Conservation (phyloP, 2,329 filamentous ascomycete species). For the Dothidotthia symphoricarpi region DNA sequence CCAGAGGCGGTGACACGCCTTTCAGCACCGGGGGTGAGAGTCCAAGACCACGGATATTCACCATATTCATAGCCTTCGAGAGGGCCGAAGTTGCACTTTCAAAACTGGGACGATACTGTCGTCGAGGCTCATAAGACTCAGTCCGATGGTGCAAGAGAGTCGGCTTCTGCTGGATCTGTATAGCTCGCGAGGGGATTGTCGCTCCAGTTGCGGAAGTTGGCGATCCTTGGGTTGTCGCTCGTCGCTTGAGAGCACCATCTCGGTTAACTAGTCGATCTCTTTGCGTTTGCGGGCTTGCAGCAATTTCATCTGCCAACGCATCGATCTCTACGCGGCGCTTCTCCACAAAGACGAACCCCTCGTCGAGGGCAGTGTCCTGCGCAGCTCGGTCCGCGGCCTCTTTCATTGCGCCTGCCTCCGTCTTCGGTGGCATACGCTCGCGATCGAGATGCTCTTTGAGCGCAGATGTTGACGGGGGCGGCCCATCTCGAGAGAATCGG, state of each 20-base stretch:
- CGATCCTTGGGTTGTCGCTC: constrained; percentile 74
- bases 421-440: constrained; percentile 44
- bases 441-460: constrained; percentile 50
- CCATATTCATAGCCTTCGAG: constrained; percentile 91
- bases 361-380: constrained; percentile 84
- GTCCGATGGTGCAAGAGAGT: constrained; percentile 66
- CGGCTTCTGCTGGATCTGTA: constrained; percentile 69
- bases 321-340: constrained; percentile 96
- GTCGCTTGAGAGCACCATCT: constrained; percentile 65
- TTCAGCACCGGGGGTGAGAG: constrained; percentile 60
- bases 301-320: constrained; percentile 91
- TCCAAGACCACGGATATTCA: constrained; percentile 73
- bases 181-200: constrained; percentile 68
- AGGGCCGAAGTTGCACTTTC: constrained; percentile 86
- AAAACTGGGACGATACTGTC: constrained; percentile 69
- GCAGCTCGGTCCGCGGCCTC: constrained; percentile 64
- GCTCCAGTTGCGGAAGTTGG: constrained; percentile 69
- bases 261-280: constrained; percentile 52
- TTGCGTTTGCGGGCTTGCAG: constrained; percentile 67
- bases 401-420: constrained; percentile 39
- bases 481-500: constrained; percentile 56
- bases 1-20: constrained; percentile 65
- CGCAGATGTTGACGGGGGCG: constrained; percentile 46
- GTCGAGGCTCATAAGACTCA: constrained; percentile 76
- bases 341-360: constrained; percentile 94